These are phyloP conservation scores for Sphenostylis stenocarpa DNA, from an alignment of 306 rosid species.

Conservation along the genomic window DNA sequence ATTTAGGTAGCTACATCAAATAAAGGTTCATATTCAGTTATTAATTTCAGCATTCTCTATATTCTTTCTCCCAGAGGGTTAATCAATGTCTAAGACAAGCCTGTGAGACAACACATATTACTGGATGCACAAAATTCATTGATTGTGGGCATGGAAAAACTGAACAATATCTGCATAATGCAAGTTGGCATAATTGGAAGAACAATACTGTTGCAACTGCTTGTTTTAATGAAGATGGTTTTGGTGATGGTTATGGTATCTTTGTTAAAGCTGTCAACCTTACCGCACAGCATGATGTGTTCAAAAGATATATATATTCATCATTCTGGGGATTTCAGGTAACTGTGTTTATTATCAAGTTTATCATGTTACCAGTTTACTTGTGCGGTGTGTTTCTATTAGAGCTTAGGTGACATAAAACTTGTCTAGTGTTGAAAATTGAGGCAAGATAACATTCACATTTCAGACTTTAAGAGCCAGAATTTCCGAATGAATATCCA, in stretches of 20 bases:
- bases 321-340: constrained; percentile 96
- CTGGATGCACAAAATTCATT: constrained; percentile 34
- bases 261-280: constrained; percentile 60
- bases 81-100: constrained; percentile 70
- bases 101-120: constrained; percentile 11
- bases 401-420: not conserved
- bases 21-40: constrained; percentile 14
- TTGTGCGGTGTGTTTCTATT: constrained; percentile 1
- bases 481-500: not conserved
- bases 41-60: constrained; percentile 21
- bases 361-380: not conserved
- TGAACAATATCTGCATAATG: not conserved
- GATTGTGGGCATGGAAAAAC: constrained; percentile 66
- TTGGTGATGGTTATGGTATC: constrained; percentile 50
- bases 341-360: not conserved
- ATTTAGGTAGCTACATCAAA: not conserved
- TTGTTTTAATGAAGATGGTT: constrained; percentile 48
- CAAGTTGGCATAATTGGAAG: not conserved
- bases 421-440: not conserved
- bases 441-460: not conserved
- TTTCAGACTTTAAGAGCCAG: not conserved
- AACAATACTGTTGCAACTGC: not conserved
- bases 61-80: constrained; percentile 61
- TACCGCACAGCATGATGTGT: constrained; percentile 36
- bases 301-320: constrained; percentile 66